Evolutionary conservation across 805 yeast species (phyloP), one percentile per base, ranked within the genome.

Genomic region (Metschnikowia proteae): DNA sequence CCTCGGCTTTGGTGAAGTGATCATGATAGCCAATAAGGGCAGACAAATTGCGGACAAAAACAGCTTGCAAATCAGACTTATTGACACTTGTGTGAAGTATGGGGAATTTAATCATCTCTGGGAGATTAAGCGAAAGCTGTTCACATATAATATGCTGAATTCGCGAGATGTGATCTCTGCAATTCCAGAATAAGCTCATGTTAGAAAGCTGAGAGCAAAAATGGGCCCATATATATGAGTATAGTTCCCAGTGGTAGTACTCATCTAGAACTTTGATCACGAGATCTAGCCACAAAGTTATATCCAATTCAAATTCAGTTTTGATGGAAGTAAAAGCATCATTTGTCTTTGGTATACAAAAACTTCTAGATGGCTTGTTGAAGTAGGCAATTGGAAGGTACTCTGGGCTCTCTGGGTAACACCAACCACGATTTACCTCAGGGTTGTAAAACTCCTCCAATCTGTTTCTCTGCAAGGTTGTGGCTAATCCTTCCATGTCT

Each of bases 191-290:
- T 6, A 88, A 65, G 10, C 64, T 65, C 53, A 81, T 61, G 55
- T 82, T 83, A 8, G 86, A 71, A 29, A 88, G 59, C 58, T 87
- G 95, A 0, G 88, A 79, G 57, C 89, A 82, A 46, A 86, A 72
- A 62, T 85, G 88, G 0, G 86, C 80, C 72, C 84, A 70, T 1
- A 82, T 63, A 57, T 73, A 84, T 0, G 90, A 81, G 61, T 83
- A 87, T 0, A 81, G 61, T 52, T 85, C 92, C 94, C 92, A 87
- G 50, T 78, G 76, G 13, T 78, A 70, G 35, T 82, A 82, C 3
- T 71, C 68, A 9, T 76, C 76, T 54, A 86, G 59, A 0, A 83
- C 70, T 5, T 68, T 65, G 8, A 77, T 61, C 5, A 83, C 79
- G 9, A 81, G 50, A 0, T 69, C 59, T 6, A 85, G 62, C 84